Base-by-base conservation (phyloP, 1,284 basidiomycete species). In the Stygiomarasmius scandens region DNA sequence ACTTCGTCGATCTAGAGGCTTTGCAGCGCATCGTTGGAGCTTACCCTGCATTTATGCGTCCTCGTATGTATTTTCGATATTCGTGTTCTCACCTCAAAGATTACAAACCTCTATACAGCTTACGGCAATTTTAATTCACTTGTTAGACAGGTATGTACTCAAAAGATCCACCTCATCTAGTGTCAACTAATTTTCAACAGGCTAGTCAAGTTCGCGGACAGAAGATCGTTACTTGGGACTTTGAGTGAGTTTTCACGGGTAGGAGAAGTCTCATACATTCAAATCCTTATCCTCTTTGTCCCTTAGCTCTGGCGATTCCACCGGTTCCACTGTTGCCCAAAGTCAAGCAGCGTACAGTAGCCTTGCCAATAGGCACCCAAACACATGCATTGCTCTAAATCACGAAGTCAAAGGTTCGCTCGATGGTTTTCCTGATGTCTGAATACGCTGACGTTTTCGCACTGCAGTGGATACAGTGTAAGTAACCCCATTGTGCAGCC, bases 201-300 rank as follows among this genome's bases (percentile, higher is more conserved):
- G n/a, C n/a, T n/a, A n/a, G n/a, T n/a, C n/a, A n/a, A n/a, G 60
- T 71, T 32, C 74, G 82, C 38, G 71, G 71, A 5, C 77, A 79
- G 60, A 63, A 62, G 0, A 57, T 78, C 24, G 72, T 71, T 2
- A 65, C 69, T 34, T 80, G 78, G 79, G 77, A 80, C 59, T 75
- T 78, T 44, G 78, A 80, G 76, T 77, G 55, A 34, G 70, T 41
- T 9, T n/a, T 41, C 8, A 16, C 5, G 16, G 16, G 16, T 19
- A 41, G 6, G 38, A 16, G 38, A 6, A 12, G 5, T 5, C 16
- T 41, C 36, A 6, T n/a, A 16, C 48, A 41, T 16, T 19, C 38
- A 41, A 19, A 8, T 41, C 16, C 16, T 41, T 41, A 5, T 41
- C 8, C 14, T 34, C 32, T 41, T 41, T 41, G n/a, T 4, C 16